A percentile compares a stretch with the other conserved stretches of the same genome.
Conservation (phyloP, 2,329 filamentous ascomycete species). For the Trichoderma afroharzianum region DNA sequence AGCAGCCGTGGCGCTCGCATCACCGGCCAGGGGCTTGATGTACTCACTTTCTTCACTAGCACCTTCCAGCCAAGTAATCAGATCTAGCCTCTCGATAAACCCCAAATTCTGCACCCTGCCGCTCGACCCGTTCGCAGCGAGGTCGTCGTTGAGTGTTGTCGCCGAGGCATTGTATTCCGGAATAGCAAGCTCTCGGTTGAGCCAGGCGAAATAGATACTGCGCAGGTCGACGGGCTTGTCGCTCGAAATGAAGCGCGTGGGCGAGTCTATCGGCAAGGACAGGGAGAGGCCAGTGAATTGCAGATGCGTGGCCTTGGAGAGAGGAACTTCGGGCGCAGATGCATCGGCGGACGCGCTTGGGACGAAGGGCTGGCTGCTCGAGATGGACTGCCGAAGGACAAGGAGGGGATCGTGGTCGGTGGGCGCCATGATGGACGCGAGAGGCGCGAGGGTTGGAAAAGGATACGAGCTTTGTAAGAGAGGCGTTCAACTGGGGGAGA, state of each 20-base stretch:
- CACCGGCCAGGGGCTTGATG: conserved; percentile 77
- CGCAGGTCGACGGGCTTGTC: conserved; percentile 77
- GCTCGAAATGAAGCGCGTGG: conserved; percentile 84
- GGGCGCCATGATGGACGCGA: conserved; percentile 17
- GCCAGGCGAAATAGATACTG: conserved; percentile 94
- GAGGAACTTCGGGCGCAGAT: conserved; percentile 56
- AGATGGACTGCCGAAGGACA: conserved; percentile 79
- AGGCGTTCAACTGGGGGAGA: background rate
- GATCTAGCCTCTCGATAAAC: conserved; percentile 86
- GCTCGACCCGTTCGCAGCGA: conserved; percentile 56
- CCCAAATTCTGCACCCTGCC: conserved; percentile 80
- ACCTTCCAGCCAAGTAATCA: conserved; percentile 91
- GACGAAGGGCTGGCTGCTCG: conserved; percentile 63
- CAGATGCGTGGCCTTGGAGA: conserved; percentile 75
- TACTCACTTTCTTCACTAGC: conserved; percentile 88
- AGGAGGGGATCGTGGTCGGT: conserved; percentile 72
- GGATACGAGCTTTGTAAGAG: background rate
- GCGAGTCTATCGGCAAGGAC: conserved; percentile 64
- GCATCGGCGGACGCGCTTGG: conserved; percentile 69
- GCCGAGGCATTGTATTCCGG: conserved; percentile 87
- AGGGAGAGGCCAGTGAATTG: conserved; percentile 64
- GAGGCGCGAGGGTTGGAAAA: background rate
- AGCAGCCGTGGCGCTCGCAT: conserved; percentile 37
- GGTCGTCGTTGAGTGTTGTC: conserved; percentile 70
- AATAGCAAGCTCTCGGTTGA: conserved; percentile 85